Conservation (phyloP, 2,329 filamentous ascomycete genomes). For the Fusarium miscanthi region DNA sequence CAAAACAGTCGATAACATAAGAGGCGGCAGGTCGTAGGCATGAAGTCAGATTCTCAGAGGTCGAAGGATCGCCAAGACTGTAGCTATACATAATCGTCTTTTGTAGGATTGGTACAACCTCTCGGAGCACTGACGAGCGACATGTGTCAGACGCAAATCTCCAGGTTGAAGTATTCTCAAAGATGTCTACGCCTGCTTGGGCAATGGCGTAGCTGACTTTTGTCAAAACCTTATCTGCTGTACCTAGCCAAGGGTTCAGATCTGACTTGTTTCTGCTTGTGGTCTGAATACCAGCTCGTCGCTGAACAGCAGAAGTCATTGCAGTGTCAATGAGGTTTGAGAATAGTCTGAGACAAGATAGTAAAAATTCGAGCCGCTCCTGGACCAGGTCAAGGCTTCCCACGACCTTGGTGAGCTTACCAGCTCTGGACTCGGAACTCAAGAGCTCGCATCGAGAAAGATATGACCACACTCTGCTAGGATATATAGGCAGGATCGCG, state of each 20-base stretch:
- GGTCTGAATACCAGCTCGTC: slow-evolving; percentile 67
- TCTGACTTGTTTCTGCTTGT: slow-evolving; percentile 57
- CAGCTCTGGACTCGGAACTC: slow-evolving; percentile 78
- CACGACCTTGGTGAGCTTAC: slow-evolving; percentile 80
- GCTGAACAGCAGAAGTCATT: slow-evolving; percentile 73
- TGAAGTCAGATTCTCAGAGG: slow-evolving; percentile 61
- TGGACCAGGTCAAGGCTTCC: slow-evolving; percentile 83
- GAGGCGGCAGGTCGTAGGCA: slow-evolving; percentile 78
- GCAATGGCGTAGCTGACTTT: slow-evolving; percentile 78
- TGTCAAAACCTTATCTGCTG: slow-evolving; percentile 81
- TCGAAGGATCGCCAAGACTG: slow-evolving; percentile 73
- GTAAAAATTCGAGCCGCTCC: slow-evolving; percentile 81
- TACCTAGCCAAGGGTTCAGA: slow-evolving; percentile 72
- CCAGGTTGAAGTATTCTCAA: slow-evolving; percentile 89
- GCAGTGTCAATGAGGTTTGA: slow-evolving; percentile 80
- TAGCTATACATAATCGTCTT: slow-evolving; percentile 78
- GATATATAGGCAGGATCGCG: slow-evolving; percentile 77
- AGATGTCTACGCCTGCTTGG: slow-evolving; percentile 81
- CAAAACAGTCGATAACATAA: slow-evolving; percentile 81
- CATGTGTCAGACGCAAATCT: slow-evolving; percentile 77
- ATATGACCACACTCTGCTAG: slow-evolving; percentile 90
- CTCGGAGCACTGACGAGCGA: slow-evolving; percentile 73
- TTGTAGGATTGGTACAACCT: slow-evolving; percentile 76
- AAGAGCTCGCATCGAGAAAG: slow-evolving; percentile 84
- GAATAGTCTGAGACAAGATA: slow-evolving; percentile 79